These are phyloP conservation scores for Aspergillus affinis DNA, from an alignment of 495 filamentous ascomycete species.

Conservation along the genomic window DNA sequence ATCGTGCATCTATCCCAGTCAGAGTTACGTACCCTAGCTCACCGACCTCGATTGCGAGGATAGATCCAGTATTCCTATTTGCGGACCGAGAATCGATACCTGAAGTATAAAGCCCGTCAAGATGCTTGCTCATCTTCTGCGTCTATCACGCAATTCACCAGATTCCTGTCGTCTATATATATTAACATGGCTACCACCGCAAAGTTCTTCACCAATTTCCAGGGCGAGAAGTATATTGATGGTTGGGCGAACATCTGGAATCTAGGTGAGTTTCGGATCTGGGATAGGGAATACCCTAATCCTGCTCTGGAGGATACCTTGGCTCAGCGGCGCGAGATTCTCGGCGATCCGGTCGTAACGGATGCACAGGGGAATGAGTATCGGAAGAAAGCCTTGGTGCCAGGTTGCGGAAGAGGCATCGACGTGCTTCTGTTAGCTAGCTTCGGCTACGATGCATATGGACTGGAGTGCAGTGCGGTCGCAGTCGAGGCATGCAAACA, in stretches of 20 bases:
- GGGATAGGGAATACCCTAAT: constrained; percentile 60
- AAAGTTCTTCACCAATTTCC: constrained; percentile 1
- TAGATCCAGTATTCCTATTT: too few relatives aligned
- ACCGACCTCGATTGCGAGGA: too few relatives aligned
- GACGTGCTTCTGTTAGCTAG: constrained; percentile 61
- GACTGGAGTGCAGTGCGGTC: constrained; percentile 56
- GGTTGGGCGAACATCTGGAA: constrained; percentile 18
- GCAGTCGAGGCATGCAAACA: constrained; percentile 50
- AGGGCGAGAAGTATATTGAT: constrained; percentile 8
- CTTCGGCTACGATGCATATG: constrained; percentile 64
- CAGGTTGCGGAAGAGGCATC: constrained; percentile 68
- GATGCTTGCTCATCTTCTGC: too few relatives aligned
- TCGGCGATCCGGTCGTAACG: constrained; percentile 29
- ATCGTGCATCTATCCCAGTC: not conserved
- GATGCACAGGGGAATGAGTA: constrained; percentile 14
- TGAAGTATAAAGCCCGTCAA: too few relatives aligned
- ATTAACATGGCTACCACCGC: too few relatives aligned
- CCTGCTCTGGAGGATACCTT: constrained; percentile 61
- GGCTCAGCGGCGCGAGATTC: constrained; percentile 31
- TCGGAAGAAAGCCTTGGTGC: constrained; percentile 50
- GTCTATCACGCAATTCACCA: too few relatives aligned
- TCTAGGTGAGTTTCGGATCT: constrained; percentile 37
- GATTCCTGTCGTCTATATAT: too few relatives aligned
- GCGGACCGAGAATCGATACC: too few relatives aligned
- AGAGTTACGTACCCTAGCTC: not conserved